Evolutionary conservation across 305 asterid species (phyloP).

Genomic region (Stenogyne calaminthoides): DNA sequence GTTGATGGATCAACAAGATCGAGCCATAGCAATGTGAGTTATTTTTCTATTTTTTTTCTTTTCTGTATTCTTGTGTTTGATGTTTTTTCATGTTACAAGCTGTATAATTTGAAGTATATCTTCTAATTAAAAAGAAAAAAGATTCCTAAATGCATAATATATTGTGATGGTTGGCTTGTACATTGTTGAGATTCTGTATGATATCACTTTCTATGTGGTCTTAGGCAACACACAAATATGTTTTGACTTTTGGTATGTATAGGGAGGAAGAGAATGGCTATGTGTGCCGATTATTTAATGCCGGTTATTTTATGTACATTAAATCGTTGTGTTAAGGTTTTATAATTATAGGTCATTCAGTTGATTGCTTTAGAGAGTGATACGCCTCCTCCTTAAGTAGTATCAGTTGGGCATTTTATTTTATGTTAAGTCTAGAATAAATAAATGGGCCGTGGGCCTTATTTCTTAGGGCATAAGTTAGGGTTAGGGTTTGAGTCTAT

Average conservation of each 20-base stretch:
- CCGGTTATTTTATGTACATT: neutral
- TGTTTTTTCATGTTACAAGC: neutral
- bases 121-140: slow-evolving; percentile 12
- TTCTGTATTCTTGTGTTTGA: slow-evolving; percentile 4
- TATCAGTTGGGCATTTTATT: no score
- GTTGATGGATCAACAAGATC: slow-evolving; percentile 99
- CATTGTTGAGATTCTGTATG: slow-evolving; percentile 12
- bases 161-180: slow-evolving; percentile 14
- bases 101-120: slow-evolving; percentile 14
- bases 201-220: neutral
- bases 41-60: neutral
- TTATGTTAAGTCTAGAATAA: no score
- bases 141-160: neutral
- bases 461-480: no score
- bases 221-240: neutral
- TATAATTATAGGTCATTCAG: neutral
- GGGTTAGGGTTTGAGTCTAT: no score
- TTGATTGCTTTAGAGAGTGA: slow-evolving; percentile 22
- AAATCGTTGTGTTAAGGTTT: neutral
- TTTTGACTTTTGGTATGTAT: slow-evolving; percentile 10
- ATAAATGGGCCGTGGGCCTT: no score
- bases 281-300: neutral
- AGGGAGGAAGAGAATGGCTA: slow-evolving; percentile 3
- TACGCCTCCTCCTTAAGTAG: no score
- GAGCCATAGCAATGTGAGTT: slow-evolving; percentile 96